phyloP scores from a whole-genome alignment of 2,329 filamentous ascomycete species.

The Microthyrium microscopicum region DNA sequence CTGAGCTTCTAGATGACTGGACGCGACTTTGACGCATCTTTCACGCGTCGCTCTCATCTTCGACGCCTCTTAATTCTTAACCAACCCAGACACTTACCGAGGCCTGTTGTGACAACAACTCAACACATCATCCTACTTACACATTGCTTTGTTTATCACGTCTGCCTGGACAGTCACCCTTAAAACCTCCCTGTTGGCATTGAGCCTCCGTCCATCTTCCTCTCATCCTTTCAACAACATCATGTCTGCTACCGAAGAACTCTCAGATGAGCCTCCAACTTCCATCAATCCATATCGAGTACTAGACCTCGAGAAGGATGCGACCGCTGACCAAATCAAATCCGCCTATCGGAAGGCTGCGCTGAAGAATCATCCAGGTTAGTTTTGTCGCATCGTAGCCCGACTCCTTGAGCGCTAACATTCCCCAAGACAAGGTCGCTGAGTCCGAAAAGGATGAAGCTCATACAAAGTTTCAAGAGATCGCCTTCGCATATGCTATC shows the following conservation, averaged over 20 bases:
- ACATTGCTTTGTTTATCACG: too few species aligned
- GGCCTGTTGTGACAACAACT: too few species aligned
- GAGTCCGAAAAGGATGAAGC: constrained; percentile 53
- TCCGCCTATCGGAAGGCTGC: constrained; percentile 83
- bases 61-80: too few species aligned
- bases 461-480: constrained; percentile 67
- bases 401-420: constrained; percentile 7
- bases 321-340: constrained; percentile 67
- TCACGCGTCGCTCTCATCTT: too few species aligned
- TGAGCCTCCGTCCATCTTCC: too few species aligned
- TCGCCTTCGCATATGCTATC: constrained; percentile 87
- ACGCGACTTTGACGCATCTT: too few species aligned
- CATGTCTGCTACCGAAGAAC: constrained; percentile 27
- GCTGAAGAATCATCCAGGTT: constrained; percentile 62
- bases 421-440: constrained; percentile 53
- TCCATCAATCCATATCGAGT: constrained; percentile 64
- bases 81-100: too few species aligned
- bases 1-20: too few species aligned
- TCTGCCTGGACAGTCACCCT: too few species aligned
- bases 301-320: constrained; percentile 52
- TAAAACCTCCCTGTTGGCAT: too few species aligned
- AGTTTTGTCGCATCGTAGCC: constrained; percentile 1
- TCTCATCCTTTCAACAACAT: constrained; percentile 8
- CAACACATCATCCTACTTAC: too few species aligned
- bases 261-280: constrained; percentile 43